Percentiles rank a stretch among this genome's conserved stretches.
These are phyloP conservation scores for Lentinula detonsa DNA, from an alignment of 768 basidiomycete species.

Conservation along the genomic window DNA sequence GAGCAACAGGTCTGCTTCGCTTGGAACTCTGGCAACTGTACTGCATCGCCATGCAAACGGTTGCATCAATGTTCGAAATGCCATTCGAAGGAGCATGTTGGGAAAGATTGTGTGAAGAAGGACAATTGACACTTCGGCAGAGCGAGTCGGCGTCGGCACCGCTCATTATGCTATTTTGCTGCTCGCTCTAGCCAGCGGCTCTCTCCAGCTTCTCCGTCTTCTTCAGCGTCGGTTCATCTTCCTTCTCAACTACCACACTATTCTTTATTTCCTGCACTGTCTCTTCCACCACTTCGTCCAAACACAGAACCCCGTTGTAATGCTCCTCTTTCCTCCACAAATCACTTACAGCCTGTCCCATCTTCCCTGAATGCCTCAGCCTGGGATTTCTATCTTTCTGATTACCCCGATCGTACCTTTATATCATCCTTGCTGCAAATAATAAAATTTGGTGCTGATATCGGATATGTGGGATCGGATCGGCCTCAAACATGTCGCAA, in stretches of 20 bases:
- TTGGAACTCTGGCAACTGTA: background rate
- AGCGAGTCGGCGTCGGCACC: no score
- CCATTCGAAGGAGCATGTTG: background rate
- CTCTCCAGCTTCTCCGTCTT: background rate
- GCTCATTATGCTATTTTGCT: background rate
- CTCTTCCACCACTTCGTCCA: constrained; percentile 6
- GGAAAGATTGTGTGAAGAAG: background rate
- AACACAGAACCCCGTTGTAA: constrained; percentile 12
- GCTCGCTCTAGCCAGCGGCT: background rate
- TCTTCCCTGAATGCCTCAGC: no score
- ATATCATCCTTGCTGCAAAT: background rate
- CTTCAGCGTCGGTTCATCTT: background rate
- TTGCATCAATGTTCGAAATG: background rate
- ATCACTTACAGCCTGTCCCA: background rate
- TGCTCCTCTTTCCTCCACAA: background rate
- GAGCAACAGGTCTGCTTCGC: background rate
- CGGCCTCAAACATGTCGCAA: background rate
- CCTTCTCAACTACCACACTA: background rate
- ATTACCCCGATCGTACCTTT: background rate
- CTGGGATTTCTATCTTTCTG: background rate
- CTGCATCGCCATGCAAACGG: background rate
- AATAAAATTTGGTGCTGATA: background rate
- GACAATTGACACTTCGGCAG: background rate
- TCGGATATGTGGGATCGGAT: background rate
- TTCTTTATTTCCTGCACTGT: background rate